Percentiles rank a stretch among this genome's conserved stretches.
Evolutionary conservation across 2,329 filamentous ascomycete genomes (phyloP).

Genomic region (Paecilomyces variotii): DNA sequence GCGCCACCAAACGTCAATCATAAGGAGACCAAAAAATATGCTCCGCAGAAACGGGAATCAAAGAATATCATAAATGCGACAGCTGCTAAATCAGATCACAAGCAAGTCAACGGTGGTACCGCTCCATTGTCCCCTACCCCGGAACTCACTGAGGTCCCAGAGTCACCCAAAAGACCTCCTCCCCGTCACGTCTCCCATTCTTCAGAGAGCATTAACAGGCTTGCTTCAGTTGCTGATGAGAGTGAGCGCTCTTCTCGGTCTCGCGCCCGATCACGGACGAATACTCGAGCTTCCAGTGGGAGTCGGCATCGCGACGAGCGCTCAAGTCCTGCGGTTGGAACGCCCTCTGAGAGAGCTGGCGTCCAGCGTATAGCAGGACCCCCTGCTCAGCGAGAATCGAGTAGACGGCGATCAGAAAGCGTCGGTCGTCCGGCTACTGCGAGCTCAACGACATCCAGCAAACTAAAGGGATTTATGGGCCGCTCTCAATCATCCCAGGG

Average conservation of each 20-base stretch:
- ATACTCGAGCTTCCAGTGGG: slow-evolving; percentile 15
- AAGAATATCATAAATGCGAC: slow-evolving; percentile 1
- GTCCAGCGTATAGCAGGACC: slow-evolving; percentile 33
- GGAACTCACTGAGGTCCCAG: neutral
- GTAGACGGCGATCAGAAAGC: slow-evolving; percentile 30
- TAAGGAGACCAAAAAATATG: slow-evolving; percentile 9
- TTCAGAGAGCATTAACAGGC: slow-evolving; percentile 12
- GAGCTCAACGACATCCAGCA: slow-evolving; percentile 32
- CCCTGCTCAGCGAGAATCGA: slow-evolving; percentile 19
- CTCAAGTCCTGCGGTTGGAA: slow-evolving; percentile 13
- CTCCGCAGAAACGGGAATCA: neutral
- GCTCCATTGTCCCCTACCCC: neutral
- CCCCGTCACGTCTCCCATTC: slow-evolving; percentile 5
- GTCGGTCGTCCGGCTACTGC: slow-evolving; percentile 32
- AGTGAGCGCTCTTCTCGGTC: slow-evolving; percentile 19
- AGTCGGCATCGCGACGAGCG: slow-evolving; percentile 15
- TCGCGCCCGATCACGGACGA: slow-evolving; percentile 18
- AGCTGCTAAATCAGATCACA: slow-evolving; percentile 2
- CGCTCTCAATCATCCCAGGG: slow-evolving; percentile 21
- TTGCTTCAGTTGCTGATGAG: slow-evolving; percentile 22
- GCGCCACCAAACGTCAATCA: slow-evolving; percentile 14
- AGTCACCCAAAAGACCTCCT: neutral
- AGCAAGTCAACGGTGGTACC: neutral
- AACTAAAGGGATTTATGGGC: slow-evolving; percentile 35
- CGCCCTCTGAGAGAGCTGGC: slow-evolving; percentile 28